These are phyloP conservation scores for Clarkia xantiana DNA, from an alignment of 345 rosid species.

Conservation along the genomic window DNA sequence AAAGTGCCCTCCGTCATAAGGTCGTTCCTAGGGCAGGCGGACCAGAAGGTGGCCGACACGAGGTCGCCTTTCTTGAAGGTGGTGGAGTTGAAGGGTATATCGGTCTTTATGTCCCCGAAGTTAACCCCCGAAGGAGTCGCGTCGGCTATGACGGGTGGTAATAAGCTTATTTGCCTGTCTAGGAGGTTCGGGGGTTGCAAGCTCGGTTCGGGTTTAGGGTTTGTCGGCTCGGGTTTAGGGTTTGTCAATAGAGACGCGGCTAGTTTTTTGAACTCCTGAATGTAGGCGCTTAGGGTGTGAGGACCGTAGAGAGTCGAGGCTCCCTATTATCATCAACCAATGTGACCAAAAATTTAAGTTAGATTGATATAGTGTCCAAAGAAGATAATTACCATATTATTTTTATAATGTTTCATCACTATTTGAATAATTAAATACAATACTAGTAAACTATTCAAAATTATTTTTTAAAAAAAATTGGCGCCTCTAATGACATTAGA, in stretches of 20 bases:
- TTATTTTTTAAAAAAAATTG: too few relatives aligned
- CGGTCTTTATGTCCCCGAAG: constrained; percentile 61
- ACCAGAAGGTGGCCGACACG: constrained; percentile 65
- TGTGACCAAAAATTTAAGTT: background rate
- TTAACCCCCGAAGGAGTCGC: constrained; percentile 40
- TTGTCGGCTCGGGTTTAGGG: constrained; percentile 22
- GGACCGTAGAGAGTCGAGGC: constrained; percentile 82
- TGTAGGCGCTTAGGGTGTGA: constrained; percentile 67
- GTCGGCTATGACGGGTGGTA: constrained; percentile 59
- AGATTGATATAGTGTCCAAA: background rate
- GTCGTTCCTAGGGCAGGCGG: constrained; percentile 83
- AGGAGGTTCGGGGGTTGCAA: constrained; percentile 68
- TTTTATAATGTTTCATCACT: too few relatives aligned
- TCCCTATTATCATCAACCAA: constrained; percentile 30
- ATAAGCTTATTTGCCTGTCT: constrained; percentile 49
- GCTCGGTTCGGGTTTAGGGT: constrained; percentile 31
- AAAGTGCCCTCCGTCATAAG: constrained; percentile 85
- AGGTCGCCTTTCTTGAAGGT: constrained; percentile 43
- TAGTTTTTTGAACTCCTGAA: constrained; percentile 78
- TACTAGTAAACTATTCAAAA: too few relatives aligned
- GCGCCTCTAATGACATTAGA: too few relatives aligned
- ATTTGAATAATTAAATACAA: too few relatives aligned
- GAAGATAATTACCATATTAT: too few relatives aligned
- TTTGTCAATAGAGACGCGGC: constrained; percentile 44
- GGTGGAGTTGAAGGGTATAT: constrained; percentile 50